Evolutionary conservation across 1,284 basidiomycete species (phyloP).

Genomic region (Pterula multifida): DNA sequence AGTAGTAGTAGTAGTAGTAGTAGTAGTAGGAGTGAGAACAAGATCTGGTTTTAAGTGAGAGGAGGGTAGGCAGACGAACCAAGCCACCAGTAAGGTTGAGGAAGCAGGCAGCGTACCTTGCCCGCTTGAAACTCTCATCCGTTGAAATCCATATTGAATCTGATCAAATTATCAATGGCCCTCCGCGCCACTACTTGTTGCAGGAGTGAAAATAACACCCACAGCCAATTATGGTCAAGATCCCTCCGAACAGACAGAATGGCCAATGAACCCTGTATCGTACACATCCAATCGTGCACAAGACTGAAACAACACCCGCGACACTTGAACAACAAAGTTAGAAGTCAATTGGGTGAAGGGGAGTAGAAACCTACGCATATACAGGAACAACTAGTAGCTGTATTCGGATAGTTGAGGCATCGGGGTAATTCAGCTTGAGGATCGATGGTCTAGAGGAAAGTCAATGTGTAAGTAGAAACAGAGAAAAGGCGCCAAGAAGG

Average conservation of each 20-base stretch:
- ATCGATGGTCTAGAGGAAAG: neutral
- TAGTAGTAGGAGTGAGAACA: too few relatives aligned
- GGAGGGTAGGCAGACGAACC: conserved; percentile 3
- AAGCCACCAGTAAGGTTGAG: conserved; percentile 9
- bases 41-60: too few relatives aligned
- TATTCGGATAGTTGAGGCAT: neutral
- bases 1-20: too few relatives aligned
- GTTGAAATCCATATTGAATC: conserved; percentile 9
- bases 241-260: conserved; percentile 5
- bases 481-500: neutral
- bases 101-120: conserved; percentile 10
- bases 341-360: neutral
- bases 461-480: neutral
- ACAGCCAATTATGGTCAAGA: conserved; percentile 7
- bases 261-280: conserved; percentile 8
- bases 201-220: neutral
- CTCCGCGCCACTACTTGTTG: neutral
- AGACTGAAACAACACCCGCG: conserved; percentile 3
- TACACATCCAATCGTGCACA: conserved; percentile 4
- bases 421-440: neutral
- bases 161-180: neutral
- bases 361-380: conserved; percentile 3
- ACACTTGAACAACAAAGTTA: neutral
- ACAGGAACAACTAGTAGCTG: conserved; percentile 2
- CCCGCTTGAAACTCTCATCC: conserved; percentile 3